Evolutionary conservation across 2,329 filamentous ascomycete genomes (phyloP), one percentile per base, ranked within the genome.

Genomic region (Thelonectria olida): DNA sequence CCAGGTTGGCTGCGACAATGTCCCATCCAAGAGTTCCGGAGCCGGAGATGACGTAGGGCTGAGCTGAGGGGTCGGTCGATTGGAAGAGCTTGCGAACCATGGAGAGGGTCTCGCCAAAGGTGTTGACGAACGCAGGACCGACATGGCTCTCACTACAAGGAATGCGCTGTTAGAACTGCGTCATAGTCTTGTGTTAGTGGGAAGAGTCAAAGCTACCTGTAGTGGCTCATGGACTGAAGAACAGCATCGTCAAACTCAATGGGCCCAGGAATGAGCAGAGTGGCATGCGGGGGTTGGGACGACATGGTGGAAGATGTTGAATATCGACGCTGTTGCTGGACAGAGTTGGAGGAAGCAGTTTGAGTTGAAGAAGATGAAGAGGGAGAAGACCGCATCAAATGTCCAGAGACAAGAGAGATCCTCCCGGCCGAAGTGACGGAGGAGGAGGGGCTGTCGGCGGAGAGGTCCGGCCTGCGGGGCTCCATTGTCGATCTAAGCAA

Each of bases 161-260:
- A 19, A 25, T 54, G 44, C 58, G 45, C 17, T 38, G 28, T 65
- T 20, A 69, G 55, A 19, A 58, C n/a, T 10, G 15, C 23, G 10
- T 5, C 13, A 58, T 44, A 22, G 31, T 25, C n/a, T 12, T 22
- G 17, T 25, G 54, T 52, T 36, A 52, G 15, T 12, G 39, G n/a
- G 17, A 17, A 20, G 38, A 69, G 68, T 58, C 56, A 80, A 73
- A 13, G 5, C 31, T 82, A 93, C 91, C 92, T 95, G 82, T 91
- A 97, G 81, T 97, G 93, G 83, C 91, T 90, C 95, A 97, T 97
- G 63, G 93, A 92, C 79, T 94, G 88, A 53, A 97, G 88, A 63
- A 98, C 95, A 48, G 90, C 93, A 95, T 98, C 95, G 78, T 97
- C 95, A 76, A 97, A 97, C 82, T 98, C 95, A 78, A 98, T 97